phyloP scores from a whole-genome alignment of 1,284 basidiomycete species.

The Mycena sp. region DNA sequence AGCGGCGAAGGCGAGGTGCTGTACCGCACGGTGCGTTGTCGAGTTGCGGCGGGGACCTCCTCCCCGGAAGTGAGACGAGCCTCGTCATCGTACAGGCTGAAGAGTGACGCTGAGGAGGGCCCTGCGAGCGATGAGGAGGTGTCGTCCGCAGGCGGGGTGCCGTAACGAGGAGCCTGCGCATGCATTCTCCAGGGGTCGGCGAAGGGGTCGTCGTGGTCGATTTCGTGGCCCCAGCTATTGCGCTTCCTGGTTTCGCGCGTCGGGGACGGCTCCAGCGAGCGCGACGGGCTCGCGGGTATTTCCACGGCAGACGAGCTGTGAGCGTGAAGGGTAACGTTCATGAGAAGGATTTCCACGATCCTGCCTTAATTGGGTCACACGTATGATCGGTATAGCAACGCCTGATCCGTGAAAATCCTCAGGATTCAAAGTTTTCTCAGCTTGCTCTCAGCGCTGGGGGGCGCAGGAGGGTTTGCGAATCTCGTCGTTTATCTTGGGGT shows the following conservation, averaged over 20 bases:
- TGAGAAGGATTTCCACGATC: neutral
- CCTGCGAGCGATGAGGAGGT: constrained; percentile 24
- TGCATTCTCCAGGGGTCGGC: constrained; percentile 18
- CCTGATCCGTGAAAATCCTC: too few species aligned
- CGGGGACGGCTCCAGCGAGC: constrained; percentile 19
- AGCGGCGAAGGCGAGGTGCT: constrained; percentile 62
- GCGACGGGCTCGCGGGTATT: constrained; percentile 12
- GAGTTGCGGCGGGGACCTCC: constrained; percentile 39
- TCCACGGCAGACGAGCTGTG: constrained; percentile 24
- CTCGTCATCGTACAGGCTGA: constrained; percentile 31
- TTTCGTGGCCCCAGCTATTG: constrained; percentile 26
- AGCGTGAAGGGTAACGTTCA: constrained; percentile 2
- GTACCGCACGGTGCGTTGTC: constrained; percentile 59
- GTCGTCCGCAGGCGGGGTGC: constrained; percentile 30
- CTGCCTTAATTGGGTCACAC: too few species aligned
- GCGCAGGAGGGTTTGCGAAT: too few species aligned
- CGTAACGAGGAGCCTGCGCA: constrained; percentile 15
- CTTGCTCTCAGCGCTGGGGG: too few species aligned
- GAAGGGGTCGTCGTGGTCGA: constrained; percentile 13
- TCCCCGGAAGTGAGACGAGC: constrained; percentile 36
- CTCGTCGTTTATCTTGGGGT: too few species aligned
- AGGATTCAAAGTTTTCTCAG: too few species aligned
- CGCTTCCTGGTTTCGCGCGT: constrained; percentile 22
- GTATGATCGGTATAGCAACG: too few species aligned
- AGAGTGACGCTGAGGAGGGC: constrained; percentile 20